Conservation (phyloP, 2,329 filamentous ascomycete species). For the Ceratocystis ficicola region DNA sequence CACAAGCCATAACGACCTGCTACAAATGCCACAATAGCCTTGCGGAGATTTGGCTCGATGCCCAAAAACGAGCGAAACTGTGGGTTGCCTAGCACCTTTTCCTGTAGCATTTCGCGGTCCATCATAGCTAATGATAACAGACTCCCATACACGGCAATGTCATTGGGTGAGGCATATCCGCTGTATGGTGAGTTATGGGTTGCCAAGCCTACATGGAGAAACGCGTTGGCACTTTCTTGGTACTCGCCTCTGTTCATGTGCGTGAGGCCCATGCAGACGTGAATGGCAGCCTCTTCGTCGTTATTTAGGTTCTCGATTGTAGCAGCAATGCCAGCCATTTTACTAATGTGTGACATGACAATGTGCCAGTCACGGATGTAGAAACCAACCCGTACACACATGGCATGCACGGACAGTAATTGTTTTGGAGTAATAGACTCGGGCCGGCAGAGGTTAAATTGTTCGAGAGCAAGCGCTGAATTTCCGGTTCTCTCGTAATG, state of each 20-base stretch:
- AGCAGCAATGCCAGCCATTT: constrained; percentile 43
- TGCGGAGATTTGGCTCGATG: constrained; percentile 84
- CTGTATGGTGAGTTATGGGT: constrained; percentile 45
- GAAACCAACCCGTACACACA: constrained; percentile 62
- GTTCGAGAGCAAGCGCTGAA: constrained; percentile 57
- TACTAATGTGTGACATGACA: constrained; percentile 47
- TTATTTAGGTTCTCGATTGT: background rate
- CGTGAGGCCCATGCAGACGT: constrained; percentile 38
- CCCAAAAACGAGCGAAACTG: constrained; percentile 81
- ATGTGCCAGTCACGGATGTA: constrained; percentile 67
- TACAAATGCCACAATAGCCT: constrained; percentile 79
- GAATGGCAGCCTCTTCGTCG: constrained; percentile 29
- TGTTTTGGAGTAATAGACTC: constrained; percentile 77
- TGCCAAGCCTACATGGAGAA: constrained; percentile 47
- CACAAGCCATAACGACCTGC: constrained; percentile 81
- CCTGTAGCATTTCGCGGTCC: constrained; percentile 63
- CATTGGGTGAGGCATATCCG: constrained; percentile 67
- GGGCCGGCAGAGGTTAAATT: constrained; percentile 77
- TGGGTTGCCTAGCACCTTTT: constrained; percentile 63
- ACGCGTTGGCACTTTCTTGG: constrained; percentile 24
- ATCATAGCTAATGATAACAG: constrained; percentile 84
- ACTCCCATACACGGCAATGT: constrained; percentile 83
- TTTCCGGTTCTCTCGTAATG: constrained; percentile 73
- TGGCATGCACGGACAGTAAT: constrained; percentile 68
- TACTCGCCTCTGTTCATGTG: constrained; percentile 46